Base-by-base conservation (phyloP, 164 flowering plant species). In the Brasenia schreberi region DNA sequence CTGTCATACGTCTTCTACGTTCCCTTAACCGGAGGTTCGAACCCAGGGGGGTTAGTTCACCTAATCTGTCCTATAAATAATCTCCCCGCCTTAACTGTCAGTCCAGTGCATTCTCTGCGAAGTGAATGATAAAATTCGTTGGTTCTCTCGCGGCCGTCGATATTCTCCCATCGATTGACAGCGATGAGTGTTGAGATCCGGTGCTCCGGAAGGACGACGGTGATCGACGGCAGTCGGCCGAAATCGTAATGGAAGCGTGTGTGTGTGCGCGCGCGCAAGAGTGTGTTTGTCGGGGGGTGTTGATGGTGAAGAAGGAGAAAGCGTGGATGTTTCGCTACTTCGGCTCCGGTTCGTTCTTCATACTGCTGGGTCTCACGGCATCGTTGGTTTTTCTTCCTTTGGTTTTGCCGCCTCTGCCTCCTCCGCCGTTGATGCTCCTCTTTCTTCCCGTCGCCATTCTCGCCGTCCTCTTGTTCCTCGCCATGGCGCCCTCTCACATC, bases 341-440 rank as follows among this genome's bases (percentile, higher is more conserved):
- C 63, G 33, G 63, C 63, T 61, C 33, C 19, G 63, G 63, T 18
- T 61, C 63, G n/a, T 18, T 18, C n/a, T 18, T 61, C n/a, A 23
- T 61, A 18, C 63, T 61, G 19, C 27, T 61, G 19, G 63, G 63
- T n/a, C 33, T 61, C 27, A 61, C 63, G 63, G 63, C 63, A 12
- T 61, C 63, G 19, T 18, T 61, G 19, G 63, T 61, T 12, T 9
- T 61, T 11, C 18, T 61, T 12, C 63, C 63, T 61, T 18, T 61
- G 17, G 63, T 61, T 7, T n/a, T 61, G 63, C 63, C 63, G 23
- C 63, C 63, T 61, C 63, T 61, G 19, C 63, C 63, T 61, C 63
- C 63, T 9, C 63, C 63, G 19, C 63, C 63, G 33, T 61, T 61
- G 23, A 61, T 61, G 63, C 63, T 61, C 27, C 63, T 61, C 63